Base-by-base conservation (phyloP, 768 basidiomycete species). In the Panellus pusillus region DNA sequence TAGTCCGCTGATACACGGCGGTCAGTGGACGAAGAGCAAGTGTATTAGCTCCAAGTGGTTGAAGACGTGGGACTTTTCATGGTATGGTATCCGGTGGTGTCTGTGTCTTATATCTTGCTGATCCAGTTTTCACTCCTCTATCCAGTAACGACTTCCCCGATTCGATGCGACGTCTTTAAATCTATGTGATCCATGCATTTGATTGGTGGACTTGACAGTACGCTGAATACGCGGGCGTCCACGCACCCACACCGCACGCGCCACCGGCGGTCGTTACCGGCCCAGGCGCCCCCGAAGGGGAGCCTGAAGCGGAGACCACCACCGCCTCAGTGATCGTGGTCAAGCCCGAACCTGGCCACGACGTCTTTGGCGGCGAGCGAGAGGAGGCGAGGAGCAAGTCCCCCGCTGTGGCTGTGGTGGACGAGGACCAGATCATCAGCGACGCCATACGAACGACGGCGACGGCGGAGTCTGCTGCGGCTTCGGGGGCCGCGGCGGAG, bases 51-150 rank as follows among this genome's bases (percentile, higher is more conserved):
- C 92, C 1, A 86, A 84, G 65, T 95, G 93, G 92, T 61, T 96
- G 37, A 92, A 86, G 74, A 89, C 87, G 5, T 99, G 97, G 97
- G 97, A 99, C 71, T 98, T 98, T 68, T 80, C 84, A 27, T 99
- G 95, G 88, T 86, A 64, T 38, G 80, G 68, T 15, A 24, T 15
- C 12, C 41, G 0, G 35, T 32, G 1, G 35, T 4, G 11, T 40
- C 13, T 32, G 7, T 28, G 12, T 27, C 20, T 14, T 27, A 38
- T 28, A 29, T 15, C 29, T 55, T 37, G 44, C 46, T 54, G n/a
- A 49, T n/a, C 24, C 8, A 38, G 24, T 51, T 43, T 35, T 11
- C 51, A 12, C 44, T 1, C 47, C n/a, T n/a, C n/a, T n/a, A 11
- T 28, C 40, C 32, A 89, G 89, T 68, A 74, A 80, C 37, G 86